Percentiles rank a stretch among this genome's conserved stretches.
phyloP scores from a whole-genome alignment of 106 monocot genomes.

The Posidonia australis region DNA sequence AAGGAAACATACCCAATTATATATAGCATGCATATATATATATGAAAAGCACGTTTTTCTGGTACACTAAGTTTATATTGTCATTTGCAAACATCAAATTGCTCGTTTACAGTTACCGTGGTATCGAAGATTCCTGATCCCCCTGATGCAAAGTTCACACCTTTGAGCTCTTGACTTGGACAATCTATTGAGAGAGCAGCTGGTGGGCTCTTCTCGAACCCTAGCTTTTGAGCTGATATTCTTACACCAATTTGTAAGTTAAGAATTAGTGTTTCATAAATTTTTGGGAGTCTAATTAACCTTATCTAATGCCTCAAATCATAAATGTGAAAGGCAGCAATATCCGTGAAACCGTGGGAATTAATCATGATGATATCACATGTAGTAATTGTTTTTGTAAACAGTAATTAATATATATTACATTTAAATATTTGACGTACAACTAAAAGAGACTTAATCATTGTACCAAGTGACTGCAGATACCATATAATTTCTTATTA shows the following conservation, averaged over 20 bases:
- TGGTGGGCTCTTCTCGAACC: conserved; percentile 9
- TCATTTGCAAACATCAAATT: neutral
- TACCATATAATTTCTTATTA: no score
- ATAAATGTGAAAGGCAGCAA: no score
- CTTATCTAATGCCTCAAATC: neutral
- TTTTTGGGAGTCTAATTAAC: neutral
- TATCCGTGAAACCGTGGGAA: no score
- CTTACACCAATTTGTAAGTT: neutral
- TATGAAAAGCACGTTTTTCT: no score
- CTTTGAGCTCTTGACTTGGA: neutral
- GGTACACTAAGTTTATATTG: neutral
- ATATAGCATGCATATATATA: no score
- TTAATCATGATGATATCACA: no score
- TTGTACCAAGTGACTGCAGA: no score
- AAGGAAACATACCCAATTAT: neutral
- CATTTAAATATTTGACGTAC: no score
- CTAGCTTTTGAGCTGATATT: conserved; percentile 14
- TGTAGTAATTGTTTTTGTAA: no score
- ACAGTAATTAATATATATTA: no score
- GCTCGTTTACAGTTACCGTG: neutral
- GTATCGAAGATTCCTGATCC: conserved; percentile 5
- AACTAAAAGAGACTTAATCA: no score
- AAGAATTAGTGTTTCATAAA: neutral
- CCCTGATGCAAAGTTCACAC: conserved; percentile 22
- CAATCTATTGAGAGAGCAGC: conserved; percentile 5